Percentiles rank a stretch among this genome's conserved stretches.
These are phyloP conservation scores for Nevesoporus exiguus DNA, from an alignment of 768 basidiomycete genomes.

Conservation along the genomic window DNA sequence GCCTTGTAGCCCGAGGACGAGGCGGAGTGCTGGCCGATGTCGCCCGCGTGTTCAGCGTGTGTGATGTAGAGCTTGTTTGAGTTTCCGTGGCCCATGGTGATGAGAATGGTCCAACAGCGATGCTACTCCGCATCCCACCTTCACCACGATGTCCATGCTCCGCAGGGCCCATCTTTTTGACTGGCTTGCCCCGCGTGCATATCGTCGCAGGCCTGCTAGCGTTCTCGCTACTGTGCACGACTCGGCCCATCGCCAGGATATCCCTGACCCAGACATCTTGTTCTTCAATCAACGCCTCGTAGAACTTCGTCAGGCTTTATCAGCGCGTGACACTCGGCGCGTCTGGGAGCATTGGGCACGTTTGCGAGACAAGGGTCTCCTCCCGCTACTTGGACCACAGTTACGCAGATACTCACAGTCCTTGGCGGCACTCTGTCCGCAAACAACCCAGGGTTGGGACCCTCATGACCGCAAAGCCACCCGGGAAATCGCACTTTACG, in stretches of 20 bases:
- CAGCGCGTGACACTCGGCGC: constrained; percentile 31
- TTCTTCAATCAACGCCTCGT: constrained; percentile 37
- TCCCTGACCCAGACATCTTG: constrained; percentile 31
- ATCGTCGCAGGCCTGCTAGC: constrained; percentile 17
- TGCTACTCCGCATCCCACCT: constrained; percentile 31
- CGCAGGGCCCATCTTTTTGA: no score
- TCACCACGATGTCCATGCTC: no score
- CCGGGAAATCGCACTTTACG: constrained; percentile 48
- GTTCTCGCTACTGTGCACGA: constrained; percentile 8
- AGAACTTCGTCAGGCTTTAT: constrained; percentile 38
- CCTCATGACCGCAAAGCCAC: constrained; percentile 30
- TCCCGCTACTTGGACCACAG: constrained; percentile 46
- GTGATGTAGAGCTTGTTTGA: constrained; percentile 86
- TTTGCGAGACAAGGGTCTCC: constrained; percentile 41
- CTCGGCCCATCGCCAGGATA: constrained; percentile 2
- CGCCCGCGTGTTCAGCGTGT: constrained; percentile 81
- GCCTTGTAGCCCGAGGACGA: constrained; percentile 72
- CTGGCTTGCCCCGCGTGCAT: no score
- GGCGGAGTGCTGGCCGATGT: constrained; percentile 77
- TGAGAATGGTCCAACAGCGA: constrained; percentile 4
- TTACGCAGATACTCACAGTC: constrained; percentile 39
- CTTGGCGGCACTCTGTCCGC: constrained; percentile 31
- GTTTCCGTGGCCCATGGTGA: constrained; percentile 78
- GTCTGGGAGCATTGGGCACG: constrained; percentile 39
- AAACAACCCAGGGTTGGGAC: constrained; percentile 21